Percentiles rank a stretch among this genome's conserved stretches.
These are phyloP conservation scores for Phytopythium helicoides DNA, from an alignment of 352 stramenopile species.

Conservation along the genomic window DNA sequence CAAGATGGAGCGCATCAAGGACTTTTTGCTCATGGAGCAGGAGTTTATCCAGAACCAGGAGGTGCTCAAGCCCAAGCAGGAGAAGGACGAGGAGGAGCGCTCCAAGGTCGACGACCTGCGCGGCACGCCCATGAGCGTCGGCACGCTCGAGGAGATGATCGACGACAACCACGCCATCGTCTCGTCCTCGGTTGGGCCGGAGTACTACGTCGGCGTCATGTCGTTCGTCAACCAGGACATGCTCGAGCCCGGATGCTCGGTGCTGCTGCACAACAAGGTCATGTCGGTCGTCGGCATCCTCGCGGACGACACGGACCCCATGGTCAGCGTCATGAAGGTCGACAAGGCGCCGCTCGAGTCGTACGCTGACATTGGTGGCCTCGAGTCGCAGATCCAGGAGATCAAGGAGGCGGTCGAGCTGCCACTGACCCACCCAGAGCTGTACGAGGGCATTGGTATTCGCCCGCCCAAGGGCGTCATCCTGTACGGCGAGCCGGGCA, in stretches of 20 bases:
- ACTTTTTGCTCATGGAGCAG: conserved; percentile 99
- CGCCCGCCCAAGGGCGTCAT: conserved; percentile 99
- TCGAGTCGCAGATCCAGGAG: conserved; percentile 98
- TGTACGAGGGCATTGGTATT: conserved; percentile 99
- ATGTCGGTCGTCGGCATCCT: conserved; percentile 99
- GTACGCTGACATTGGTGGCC: conserved; percentile 99
- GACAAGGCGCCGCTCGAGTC: conserved; percentile 99
- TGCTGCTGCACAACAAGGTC: conserved; percentile 99
- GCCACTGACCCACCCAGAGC: conserved; percentile 98
- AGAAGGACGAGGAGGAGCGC: conserved; percentile 98
- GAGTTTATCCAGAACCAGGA: conserved; percentile 99
- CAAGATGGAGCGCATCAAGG: conserved; percentile 99
- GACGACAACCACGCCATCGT: conserved; percentile 99
- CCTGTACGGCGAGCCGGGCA: conserved; percentile 99
- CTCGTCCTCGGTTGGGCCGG: conserved; percentile 95
- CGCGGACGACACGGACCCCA: conserved; percentile 98
- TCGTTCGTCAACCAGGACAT: conserved; percentile 99
- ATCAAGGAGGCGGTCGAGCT: conserved; percentile 96
- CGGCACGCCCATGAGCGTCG: conserved; percentile 97
- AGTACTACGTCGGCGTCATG: conserved; percentile 99
- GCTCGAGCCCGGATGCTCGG: conserved; percentile 97
- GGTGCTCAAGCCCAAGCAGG: conserved; percentile 99
- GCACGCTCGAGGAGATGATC: conserved; percentile 99
- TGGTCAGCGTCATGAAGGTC: conserved; percentile 99
- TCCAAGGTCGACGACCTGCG: conserved; percentile 99